Conservation (phyloP, 2,329 filamentous ascomycete species). For the Colletotrichum scovillei region DNA sequence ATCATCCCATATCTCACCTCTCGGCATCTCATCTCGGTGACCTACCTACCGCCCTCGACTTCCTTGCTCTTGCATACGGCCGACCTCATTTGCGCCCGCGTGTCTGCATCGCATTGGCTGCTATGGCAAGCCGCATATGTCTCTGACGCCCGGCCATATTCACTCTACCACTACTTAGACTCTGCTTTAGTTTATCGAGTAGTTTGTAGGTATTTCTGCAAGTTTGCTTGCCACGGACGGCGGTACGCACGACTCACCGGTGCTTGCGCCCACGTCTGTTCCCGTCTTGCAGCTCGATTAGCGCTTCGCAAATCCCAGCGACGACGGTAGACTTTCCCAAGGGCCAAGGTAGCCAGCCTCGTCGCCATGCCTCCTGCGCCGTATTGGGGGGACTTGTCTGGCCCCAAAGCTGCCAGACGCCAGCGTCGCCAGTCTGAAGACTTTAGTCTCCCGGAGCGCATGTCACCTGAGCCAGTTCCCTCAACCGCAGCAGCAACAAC, state of each 20-base stretch:
- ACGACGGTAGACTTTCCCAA: slow-evolving; percentile 40
- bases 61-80: slow-evolving; percentile 26
- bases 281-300: slow-evolving; percentile 27
- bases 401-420: slow-evolving; percentile 38
- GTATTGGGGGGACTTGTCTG: slow-evolving; percentile 63
- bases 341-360: slow-evolving; percentile 42
- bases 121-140: slow-evolving; percentile 38
- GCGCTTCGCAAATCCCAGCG: slow-evolving; percentile 34
- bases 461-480: slow-evolving; percentile 38
- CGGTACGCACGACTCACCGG: slow-evolving; percentile 18
- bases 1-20: slow-evolving; percentile 3
- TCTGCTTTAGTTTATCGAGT: slow-evolving; percentile 26
- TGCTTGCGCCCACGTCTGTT: slow-evolving; percentile 23
- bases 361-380: slow-evolving; percentile 44
- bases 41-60: slow-evolving; percentile 10
- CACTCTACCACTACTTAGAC: slow-evolving; percentile 26
- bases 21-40: slow-evolving; percentile 21
- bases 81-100: slow-evolving; percentile 44
- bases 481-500: slow-evolving; percentile 36
- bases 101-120: slow-evolving; percentile 60
- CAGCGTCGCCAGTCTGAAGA: slow-evolving; percentile 36
- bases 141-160: slow-evolving; percentile 35
- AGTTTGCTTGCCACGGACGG: slow-evolving; percentile 19
- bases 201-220: slow-evolving; percentile 13
- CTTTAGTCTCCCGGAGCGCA: slow-evolving; percentile 29